Conservation (phyloP, 2,329 filamentous ascomycete genomes). For the Chrysoporthe puriensis region DNA sequence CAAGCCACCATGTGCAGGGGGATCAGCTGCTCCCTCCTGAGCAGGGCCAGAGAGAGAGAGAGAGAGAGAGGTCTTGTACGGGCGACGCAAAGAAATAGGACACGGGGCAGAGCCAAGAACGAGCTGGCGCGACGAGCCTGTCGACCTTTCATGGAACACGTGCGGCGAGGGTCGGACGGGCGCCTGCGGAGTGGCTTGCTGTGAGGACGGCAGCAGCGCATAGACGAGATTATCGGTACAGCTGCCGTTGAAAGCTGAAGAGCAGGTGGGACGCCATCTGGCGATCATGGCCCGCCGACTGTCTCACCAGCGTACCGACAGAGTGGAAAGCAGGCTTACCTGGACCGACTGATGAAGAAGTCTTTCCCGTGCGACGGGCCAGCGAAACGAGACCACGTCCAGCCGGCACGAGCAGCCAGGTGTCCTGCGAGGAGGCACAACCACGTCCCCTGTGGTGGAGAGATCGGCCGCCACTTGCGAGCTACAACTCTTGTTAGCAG, state of each 20-base stretch:
- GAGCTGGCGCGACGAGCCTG: background rate
- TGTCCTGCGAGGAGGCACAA: too few species aligned
- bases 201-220: background rate
- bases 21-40: background rate
- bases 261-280: slow-evolving; percentile 6
- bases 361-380: too few species aligned
- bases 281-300: slow-evolving; percentile 1
- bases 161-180: background rate
- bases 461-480: too few species aligned
- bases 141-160: background rate
- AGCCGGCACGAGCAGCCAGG: too few species aligned
- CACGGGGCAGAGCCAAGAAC: background rate
- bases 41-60: background rate
- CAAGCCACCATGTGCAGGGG: slow-evolving; percentile 15
- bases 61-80: background rate
- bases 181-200: background rate
- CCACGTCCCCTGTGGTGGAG: too few species aligned
- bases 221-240: background rate
- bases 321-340: slow-evolving; percentile 2
- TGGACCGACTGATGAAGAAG: background rate
- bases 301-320: slow-evolving; percentile 1
- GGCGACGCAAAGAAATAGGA: background rate
- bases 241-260: slow-evolving; percentile 8
- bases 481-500: too few species aligned
- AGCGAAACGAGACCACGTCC: too few species aligned